Evolutionary conservation across 768 basidiomycete species (phyloP), one percentile per base, ranked within the genome.

Genomic region (Tulasnella sp.): DNA sequence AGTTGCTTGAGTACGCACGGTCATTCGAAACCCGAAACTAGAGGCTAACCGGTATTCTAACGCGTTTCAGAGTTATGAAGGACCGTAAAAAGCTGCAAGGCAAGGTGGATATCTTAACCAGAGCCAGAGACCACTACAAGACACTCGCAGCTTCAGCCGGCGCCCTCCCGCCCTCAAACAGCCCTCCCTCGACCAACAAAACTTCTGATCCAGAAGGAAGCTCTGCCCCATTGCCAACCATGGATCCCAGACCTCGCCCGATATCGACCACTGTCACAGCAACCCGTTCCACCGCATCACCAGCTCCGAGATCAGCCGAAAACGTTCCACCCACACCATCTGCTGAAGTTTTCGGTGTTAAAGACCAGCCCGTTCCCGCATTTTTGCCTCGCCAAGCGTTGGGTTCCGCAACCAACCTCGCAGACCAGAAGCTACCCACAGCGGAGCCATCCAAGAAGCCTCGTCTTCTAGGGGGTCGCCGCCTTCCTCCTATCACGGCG

Each of bases 91-190:
- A 83, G 21, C 80, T 80, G 24, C 58, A 80, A 27, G 52, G 48
- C 46, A 78, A 74, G 21, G 76, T 78, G 27, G 80, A 80, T 42
- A 74, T 80, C 38, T 68, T 80, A 21, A 85, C 85, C 31, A 88
- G 86, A 40, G 92, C 93, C 81, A 84, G 94, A 6, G 91, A 93
- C 46, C 75, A 75, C 52, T 75, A 75, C 44, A 44, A 56, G 39
- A n/a, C 75, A 19, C 44, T 75, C 3, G 75, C 75, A 75, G n/a
- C 75, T 38, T 36, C 75, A 19, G 52, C 75, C n/a, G 52, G 44
- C 9, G 34, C 44, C 46, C 16, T 56, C 19, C 75, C 75, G 46
- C 16, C 48, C n/a, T 48, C 44, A 39, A 48, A 8, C 40, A 48
- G 75, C n/a, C 75, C 34, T 34, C 52, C 40, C 39, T 12, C 31